Base-by-base conservation (phyloP, 768 basidiomycete genomes). In the Russula brevipes region DNA sequence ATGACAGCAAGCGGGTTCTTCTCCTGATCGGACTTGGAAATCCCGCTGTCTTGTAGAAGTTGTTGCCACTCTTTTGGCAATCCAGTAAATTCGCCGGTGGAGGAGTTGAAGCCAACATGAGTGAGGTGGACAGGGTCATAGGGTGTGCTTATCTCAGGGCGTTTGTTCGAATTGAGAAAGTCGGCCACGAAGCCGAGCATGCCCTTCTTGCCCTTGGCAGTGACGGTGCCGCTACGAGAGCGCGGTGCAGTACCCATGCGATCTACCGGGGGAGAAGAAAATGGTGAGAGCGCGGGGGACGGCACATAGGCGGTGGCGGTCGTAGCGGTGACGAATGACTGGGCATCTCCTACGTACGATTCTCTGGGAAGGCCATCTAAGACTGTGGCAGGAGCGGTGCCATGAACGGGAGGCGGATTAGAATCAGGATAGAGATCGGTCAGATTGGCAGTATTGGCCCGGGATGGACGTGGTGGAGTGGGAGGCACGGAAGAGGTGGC, bases 51-150 rank as follows among this genome's bases (percentile, higher is more conserved):
- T 75, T 93, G 92, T 53, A 99, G 76, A 5, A 98, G 81, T 74
- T 98, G 93, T 72, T 99, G 97, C 97, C 97, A 99, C 78, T 98
- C 96, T 75, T 96, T 96, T 3, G 97, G 97, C 38, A 99, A 81
- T 2, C 97, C 97, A 9, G 93, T 94, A 77, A 95, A 98, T 76
- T 99, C 96, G 62, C 97, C 97, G 0, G 96, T 98, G 60, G 93
- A 96, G 6, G 92, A 91, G 75, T 99, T 98, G 85, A 98, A 98
- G 63, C 96, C 96, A 72, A 99, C 97, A 73, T 99, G 97, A 3
- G 97, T 98, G 71, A 99, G 88, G 78, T 98, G 96, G 44, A 98
- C 96, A 38, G 97, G 97, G 76, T 99, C 97, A 73, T 96, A 98
- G 0, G 97, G 97, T 0, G 94, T 95, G 73, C 91, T 94, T 79